phyloP scores from a whole-genome alignment of 140 eudicot species.

The Stevia rebaudiana region DNA sequence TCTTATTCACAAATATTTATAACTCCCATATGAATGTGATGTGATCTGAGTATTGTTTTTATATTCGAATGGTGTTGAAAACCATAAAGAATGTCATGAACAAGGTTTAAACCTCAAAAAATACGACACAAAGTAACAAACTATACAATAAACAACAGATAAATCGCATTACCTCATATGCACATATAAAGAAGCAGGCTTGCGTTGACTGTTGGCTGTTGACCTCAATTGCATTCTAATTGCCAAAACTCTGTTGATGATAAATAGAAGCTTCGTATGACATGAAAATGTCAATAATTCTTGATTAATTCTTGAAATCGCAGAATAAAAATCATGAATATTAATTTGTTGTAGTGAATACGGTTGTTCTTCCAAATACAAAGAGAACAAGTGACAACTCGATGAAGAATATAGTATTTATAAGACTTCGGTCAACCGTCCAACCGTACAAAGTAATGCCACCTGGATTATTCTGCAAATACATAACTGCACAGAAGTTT shows the following conservation, averaged over 20 bases:
- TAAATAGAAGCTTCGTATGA: conserved; percentile 10
- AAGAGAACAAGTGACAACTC: conserved; percentile 67
- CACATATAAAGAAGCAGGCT: background rate
- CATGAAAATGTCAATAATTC: conserved; percentile 11
- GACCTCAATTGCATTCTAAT: background rate
- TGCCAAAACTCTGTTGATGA: conserved; percentile 14
- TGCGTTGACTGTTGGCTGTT: background rate
- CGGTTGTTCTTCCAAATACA: conserved; percentile 66
- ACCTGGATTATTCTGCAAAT: conserved; percentile 84
- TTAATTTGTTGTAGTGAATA: conserved; percentile 29
- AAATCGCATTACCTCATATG: background rate
- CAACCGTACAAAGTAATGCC: conserved; percentile 82
- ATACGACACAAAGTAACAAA: conserved; percentile 1
- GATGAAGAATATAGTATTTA: conserved; percentile 71
- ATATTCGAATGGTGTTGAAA: background rate
- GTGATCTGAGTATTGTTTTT: background rate
- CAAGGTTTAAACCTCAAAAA: conserved; percentile 13
- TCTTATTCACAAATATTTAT: conserved; percentile 4
- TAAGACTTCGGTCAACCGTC: conserved; percentile 72
- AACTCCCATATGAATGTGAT: conserved; percentile 13
- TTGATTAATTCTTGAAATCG: conserved; percentile 11
- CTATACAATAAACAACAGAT: conserved; percentile 21
- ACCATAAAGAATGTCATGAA: conserved; percentile 24
- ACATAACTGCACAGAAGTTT: conserved; percentile 51
- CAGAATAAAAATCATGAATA: conserved; percentile 8